A percentile compares a stretch with the other conserved stretches of the same genome.
Evolutionary conservation across 768 basidiomycete species (phyloP).

Genomic region (Leucocoprinus sp.): DNA sequence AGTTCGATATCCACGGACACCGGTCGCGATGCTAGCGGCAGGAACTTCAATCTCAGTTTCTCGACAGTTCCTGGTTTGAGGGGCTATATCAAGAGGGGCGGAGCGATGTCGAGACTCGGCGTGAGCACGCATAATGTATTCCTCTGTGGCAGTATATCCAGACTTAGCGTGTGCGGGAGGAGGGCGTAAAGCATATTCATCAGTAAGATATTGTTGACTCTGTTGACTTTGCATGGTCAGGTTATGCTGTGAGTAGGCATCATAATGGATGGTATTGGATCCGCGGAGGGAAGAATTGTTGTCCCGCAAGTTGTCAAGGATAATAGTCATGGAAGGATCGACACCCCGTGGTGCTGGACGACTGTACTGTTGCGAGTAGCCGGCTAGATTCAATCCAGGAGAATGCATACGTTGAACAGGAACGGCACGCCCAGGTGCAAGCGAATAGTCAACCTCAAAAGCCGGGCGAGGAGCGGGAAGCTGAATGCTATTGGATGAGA

Average conservation of each 20-base stretch:
- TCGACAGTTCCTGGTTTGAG: constrained; percentile 17
- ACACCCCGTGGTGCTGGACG: constrained; percentile 13
- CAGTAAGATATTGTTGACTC: constrained; percentile 23
- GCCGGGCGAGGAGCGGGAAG: neutral
- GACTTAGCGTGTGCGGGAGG: constrained; percentile 24
- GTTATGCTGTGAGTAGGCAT: neutral
- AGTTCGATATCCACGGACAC: constrained; percentile 34
- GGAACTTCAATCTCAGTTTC: constrained; percentile 14
- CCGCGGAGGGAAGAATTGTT: constrained; percentile 16
- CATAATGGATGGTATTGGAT: constrained; percentile 5
- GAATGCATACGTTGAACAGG: constrained; percentile 14
- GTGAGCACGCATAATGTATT: constrained; percentile 56
- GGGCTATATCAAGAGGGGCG: constrained; percentile 26
- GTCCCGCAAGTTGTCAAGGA: constrained; percentile 27
- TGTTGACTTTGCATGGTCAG: constrained; percentile 8
- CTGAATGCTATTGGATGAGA: constrained; percentile 5
- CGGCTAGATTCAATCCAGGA: neutral
- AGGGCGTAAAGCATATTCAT: constrained; percentile 12
- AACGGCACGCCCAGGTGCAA: constrained; percentile 20
- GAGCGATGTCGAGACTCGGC: constrained; percentile 29
- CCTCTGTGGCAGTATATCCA: constrained; percentile 64
- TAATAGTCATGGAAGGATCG: constrained; percentile 30
- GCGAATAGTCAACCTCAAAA: constrained; percentile 33
- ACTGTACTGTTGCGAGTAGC: neutral
- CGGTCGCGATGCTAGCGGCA: constrained; percentile 28